Percentiles rank a stretch among this genome's conserved stretches.
Conservation (phyloP, 257 asterid genomes). For the Ehretia macrophylla region DNA sequence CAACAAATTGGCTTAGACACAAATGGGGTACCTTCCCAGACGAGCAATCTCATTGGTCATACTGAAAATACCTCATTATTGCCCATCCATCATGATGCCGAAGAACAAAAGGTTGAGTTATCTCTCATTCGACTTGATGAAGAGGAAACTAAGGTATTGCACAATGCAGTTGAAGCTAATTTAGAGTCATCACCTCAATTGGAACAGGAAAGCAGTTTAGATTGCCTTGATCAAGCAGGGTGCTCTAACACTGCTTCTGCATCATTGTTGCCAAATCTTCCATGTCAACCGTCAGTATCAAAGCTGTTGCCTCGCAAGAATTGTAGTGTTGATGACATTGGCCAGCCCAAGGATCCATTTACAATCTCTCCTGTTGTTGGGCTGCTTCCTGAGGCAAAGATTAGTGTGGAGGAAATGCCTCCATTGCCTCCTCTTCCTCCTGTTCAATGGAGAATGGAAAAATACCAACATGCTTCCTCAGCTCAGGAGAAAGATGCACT, state of each 20-base stretch:
- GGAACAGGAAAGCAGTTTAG: slow-evolving; percentile 24
- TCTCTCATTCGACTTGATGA: slow-evolving; percentile 17
- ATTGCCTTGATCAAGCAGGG: slow-evolving; percentile 25
- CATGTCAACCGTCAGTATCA: slow-evolving; percentile 25
- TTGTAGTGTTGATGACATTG: slow-evolving; percentile 25
- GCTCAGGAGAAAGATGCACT: slow-evolving; percentile 25
- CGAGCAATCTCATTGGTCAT: too few relatives aligned
- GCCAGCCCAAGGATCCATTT: slow-evolving; percentile 23
- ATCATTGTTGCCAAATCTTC: slow-evolving; percentile 18
- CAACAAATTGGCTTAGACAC: slow-evolving; percentile 21
- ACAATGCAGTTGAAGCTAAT: slow-evolving; percentile 15
- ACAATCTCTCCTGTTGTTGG: slow-evolving; percentile 29
- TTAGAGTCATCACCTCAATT: slow-evolving; percentile 23
- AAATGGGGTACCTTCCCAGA: slow-evolving; percentile 12
- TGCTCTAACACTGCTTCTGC: slow-evolving; percentile 15
- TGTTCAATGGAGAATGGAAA: slow-evolving; percentile 83
- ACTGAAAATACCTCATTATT: too few relatives aligned
- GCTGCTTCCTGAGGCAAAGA: slow-evolving; percentile 29
- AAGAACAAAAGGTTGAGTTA: slow-evolving; percentile 31
- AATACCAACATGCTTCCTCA: slow-evolving; percentile 43
- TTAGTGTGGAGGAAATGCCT: slow-evolving; percentile 50
- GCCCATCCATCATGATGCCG: slow-evolving; percentile 10
- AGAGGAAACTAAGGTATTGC: slow-evolving; percentile 20
- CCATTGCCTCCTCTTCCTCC: slow-evolving; percentile 99
- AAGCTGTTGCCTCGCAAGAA: slow-evolving; percentile 29